Evolutionary conservation across 2,329 filamentous ascomycete genomes (phyloP).

Genomic region (Mollisiaceae sp.): DNA sequence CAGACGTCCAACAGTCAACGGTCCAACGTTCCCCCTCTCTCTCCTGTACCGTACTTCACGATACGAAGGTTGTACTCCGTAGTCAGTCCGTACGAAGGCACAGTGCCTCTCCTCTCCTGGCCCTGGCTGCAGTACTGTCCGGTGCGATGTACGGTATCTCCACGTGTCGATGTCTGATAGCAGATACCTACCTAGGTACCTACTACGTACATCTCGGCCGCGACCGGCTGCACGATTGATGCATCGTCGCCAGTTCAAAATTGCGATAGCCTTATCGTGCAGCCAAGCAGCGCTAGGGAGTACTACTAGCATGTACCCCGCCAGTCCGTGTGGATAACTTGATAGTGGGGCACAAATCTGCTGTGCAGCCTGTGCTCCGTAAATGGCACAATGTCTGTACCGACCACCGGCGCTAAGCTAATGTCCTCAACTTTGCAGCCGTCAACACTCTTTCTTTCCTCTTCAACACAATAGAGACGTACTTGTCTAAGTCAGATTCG

Average conservation of each 20-base stretch:
- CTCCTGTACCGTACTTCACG: neutral
- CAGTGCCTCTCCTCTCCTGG: neutral
- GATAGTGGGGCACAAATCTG: neutral
- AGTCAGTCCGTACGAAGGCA: no score
- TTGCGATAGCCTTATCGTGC: neutral
- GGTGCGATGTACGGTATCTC: neutral
- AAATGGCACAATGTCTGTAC: no score
- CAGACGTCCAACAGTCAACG: no score
- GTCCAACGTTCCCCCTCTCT: neutral
- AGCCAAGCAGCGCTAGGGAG: neutral
- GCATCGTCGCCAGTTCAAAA: no score
- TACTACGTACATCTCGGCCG: neutral
- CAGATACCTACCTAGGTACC: no score
- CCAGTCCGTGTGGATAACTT: neutral
- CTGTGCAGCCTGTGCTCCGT: neutral
- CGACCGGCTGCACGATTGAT: neutral
- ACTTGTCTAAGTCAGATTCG: neutral
- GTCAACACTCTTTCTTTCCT: slow-evolving; percentile 15
- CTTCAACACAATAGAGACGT: neutral
- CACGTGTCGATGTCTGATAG: slow-evolving; percentile 7
- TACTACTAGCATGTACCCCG: neutral
- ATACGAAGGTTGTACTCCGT: no score
- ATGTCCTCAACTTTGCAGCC: slow-evolving; percentile 9
- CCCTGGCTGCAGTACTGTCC: neutral
- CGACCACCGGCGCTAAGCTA: no score